A percentile compares a stretch with the other conserved stretches of the same genome.
phyloP scores from a whole-genome alignment of 495 filamentous ascomycete genomes.

The Aspergillus wentii region DNA sequence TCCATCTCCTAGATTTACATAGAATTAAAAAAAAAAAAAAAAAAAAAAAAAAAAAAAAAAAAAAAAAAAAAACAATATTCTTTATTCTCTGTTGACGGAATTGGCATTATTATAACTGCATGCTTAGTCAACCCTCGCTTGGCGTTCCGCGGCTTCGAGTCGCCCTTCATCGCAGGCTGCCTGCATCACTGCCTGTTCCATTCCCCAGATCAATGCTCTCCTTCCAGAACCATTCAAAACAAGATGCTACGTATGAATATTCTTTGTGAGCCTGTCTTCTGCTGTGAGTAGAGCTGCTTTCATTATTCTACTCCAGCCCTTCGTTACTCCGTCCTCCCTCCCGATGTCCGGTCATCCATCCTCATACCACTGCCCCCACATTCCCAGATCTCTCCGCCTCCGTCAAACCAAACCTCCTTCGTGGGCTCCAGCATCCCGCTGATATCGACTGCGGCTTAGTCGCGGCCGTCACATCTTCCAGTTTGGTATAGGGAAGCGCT shows the following conservation, averaged over 20 bases:
- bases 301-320: neutral
- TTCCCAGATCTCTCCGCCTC: constrained; percentile 28
- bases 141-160: no score
- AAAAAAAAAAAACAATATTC: no score
- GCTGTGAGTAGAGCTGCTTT: constrained; percentile 26
- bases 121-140: no score
- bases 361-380: constrained; percentile 29
- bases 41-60: no score
- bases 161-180: constrained; percentile 1
- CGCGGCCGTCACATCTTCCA: constrained; percentile 30
- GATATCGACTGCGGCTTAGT: constrained; percentile 24
- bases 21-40: no score
- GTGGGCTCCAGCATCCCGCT: constrained; percentile 23
- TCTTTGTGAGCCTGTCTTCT: constrained; percentile 20
- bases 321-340: neutral
- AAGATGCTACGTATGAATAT: constrained; percentile 41
- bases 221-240: no score
- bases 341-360: constrained; percentile 6
- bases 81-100: no score
- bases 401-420: constrained; percentile 29
- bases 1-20: no score
- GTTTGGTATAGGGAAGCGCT: constrained; percentile 27
- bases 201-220: constrained; percentile 1
- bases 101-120: no score
- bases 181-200: constrained; percentile 4